A percentile compares a stretch with the other conserved stretches of the same genome.
Evolutionary conservation across 2,329 filamentous ascomycete genomes (phyloP).

Genomic region (Mycocentrospora acerina): DNA sequence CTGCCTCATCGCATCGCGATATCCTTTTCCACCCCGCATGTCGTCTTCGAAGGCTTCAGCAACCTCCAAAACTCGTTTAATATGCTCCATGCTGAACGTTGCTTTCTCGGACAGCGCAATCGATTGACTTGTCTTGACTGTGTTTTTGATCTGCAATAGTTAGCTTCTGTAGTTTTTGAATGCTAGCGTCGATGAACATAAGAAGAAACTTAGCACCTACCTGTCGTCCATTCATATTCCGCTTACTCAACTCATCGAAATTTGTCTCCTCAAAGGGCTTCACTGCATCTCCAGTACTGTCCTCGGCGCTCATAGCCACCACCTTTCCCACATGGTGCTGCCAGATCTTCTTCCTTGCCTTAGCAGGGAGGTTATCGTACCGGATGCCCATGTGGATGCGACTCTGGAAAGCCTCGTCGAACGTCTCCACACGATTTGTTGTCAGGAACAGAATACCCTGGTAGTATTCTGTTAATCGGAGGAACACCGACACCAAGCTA

Average conservation of each 20-base stretch:
- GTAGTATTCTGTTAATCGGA: constrained; percentile 86
- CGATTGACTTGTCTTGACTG: constrained; percentile 78
- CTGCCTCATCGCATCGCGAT: constrained; percentile 80
- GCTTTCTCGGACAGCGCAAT: constrained; percentile 75
- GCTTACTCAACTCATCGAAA: constrained; percentile 64
- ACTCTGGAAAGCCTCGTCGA: constrained; percentile 87
- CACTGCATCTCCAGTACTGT: constrained; percentile 4
- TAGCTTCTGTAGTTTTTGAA: no score
- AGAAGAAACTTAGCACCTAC: constrained; percentile 45
- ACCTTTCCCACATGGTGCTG: constrained; percentile 79
- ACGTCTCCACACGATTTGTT: constrained; percentile 83
- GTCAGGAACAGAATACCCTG: constrained; percentile 89
- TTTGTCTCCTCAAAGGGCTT: constrained; percentile 67
- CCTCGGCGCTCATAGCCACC: constrained; percentile 40
- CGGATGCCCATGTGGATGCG: constrained; percentile 83
- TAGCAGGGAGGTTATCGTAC: constrained; percentile 72
- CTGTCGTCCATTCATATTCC: constrained; percentile 69
- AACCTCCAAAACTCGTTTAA: constrained; percentile 80
- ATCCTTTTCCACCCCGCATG: constrained; percentile 77
- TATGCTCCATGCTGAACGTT: constrained; percentile 73
- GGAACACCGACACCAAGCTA: constrained; percentile 81
- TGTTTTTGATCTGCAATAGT: constrained; percentile 77
- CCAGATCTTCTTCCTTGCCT: constrained; percentile 79
- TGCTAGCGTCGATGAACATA: no score
- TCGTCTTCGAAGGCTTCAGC: constrained; percentile 81